A percentile compares a stretch with the other conserved stretches of the same genome.
These are phyloP conservation scores for Cladosporium sp. DNA, from an alignment of 2,329 filamentous ascomycete species.

Conservation along the genomic window DNA sequence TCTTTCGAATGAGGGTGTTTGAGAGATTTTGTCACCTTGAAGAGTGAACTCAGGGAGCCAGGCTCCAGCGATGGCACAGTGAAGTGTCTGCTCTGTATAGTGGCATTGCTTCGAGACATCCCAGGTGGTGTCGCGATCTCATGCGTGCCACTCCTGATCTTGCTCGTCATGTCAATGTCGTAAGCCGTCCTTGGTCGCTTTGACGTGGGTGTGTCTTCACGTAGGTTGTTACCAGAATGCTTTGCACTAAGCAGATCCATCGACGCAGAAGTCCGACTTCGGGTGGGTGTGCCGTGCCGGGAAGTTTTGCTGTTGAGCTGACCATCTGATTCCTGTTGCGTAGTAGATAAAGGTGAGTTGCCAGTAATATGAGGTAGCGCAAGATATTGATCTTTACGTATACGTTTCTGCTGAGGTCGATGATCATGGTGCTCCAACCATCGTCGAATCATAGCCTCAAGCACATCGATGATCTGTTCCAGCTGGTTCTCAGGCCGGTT, in stretches of 20 bases:
- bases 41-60: conserved; percentile 17
- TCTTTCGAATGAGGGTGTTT: background rate
- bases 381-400: background rate
- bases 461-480: conserved; percentile 62
- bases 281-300: background rate
- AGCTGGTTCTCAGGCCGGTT: conserved; percentile 37
- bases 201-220: background rate
- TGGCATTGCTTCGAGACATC: background rate
- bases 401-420: conserved; percentile 50
- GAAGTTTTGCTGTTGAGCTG: background rate
- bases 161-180: conserved; percentile 42
- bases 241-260: background rate
- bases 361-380: background rate
- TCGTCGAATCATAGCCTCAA: conserved; percentile 68
- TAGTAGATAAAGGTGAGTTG: background rate
- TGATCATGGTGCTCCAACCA: conserved; percentile 77
- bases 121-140: conserved; percentile 1
- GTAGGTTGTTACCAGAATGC: background rate
- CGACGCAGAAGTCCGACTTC: background rate
- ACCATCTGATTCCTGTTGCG: background rate
- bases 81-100: background rate
- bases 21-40: background rate
- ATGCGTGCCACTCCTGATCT: conserved; percentile 47
- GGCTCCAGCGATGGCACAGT: conserved; percentile 16
- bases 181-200: background rate